These are phyloP conservation scores for Globisporangium mamillatum DNA, from an alignment of 352 stramenopile species.

Conservation along the genomic window DNA sequence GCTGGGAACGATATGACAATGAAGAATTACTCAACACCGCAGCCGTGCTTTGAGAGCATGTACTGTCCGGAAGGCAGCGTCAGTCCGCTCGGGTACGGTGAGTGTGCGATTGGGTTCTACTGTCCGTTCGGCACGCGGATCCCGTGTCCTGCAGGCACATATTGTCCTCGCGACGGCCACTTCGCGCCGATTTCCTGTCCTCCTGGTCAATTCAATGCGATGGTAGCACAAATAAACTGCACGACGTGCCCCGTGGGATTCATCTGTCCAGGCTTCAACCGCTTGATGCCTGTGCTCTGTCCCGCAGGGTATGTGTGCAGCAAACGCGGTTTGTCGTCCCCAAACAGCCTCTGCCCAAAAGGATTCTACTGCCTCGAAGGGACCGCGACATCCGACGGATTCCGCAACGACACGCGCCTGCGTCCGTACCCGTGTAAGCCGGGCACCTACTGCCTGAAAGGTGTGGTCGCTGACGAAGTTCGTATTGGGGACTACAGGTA, in stretches of 20 bases:
- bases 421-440: slow-evolving; percentile 93
- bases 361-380: slow-evolving; percentile 96
- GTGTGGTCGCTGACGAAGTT: slow-evolving; percentile 90
- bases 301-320: slow-evolving; percentile 92
- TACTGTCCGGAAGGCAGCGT: slow-evolving; percentile 90
- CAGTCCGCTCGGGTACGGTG: slow-evolving; percentile 75
- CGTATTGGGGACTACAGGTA: slow-evolving; percentile 84
- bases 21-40: slow-evolving; percentile 87
- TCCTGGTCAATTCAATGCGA: slow-evolving; percentile 92
- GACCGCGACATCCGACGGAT: slow-evolving; percentile 92
- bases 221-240: slow-evolving; percentile 90
- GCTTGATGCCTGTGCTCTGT: slow-evolving; percentile 90
- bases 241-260: slow-evolving; percentile 88
- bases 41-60: slow-evolving; percentile 88
- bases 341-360: slow-evolving; percentile 92
- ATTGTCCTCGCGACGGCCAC: slow-evolving; percentile 86
- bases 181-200: slow-evolving; percentile 87
- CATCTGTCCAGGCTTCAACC: slow-evolving; percentile 93
- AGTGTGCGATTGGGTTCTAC: slow-evolving; percentile 90
- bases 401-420: slow-evolving; percentile 95
- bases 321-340: slow-evolving; percentile 70
- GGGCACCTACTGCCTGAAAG: slow-evolving; percentile 95
- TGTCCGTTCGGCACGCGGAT: slow-evolving; percentile 88
- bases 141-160: slow-evolving; percentile 89
- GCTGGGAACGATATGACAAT: slow-evolving; percentile 69